Percentiles rank a stretch among this genome's conserved stretches.
phyloP scores from a whole-genome alignment of 306 rosid genomes.

The Nissolia schottii region DNA sequence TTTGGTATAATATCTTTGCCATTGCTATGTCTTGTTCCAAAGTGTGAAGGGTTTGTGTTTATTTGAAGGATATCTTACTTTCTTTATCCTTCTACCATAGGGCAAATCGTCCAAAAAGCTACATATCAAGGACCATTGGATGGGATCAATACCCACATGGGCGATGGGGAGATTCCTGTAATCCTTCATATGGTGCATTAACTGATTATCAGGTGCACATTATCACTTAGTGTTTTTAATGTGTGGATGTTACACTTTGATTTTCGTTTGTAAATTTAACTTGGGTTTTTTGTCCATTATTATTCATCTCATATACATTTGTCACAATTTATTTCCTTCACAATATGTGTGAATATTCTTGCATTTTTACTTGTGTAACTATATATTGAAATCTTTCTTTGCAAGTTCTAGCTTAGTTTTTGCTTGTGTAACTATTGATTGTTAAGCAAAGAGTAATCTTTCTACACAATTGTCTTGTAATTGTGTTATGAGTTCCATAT shows the following conservation, averaged over 20 bases:
- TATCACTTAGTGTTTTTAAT: conserved; percentile 11
- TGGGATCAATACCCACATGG: conserved; percentile 99
- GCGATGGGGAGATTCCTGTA: conserved; percentile 87
- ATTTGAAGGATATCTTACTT: conserved; percentile 28
- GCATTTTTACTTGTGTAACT: not conserved
- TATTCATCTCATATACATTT: not conserved
- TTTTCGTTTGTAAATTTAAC: not conserved
- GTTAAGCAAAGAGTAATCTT: not conserved
- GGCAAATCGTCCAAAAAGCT: conserved; percentile 99
- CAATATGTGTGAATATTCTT: not conserved
- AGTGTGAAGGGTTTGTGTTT: not conserved
- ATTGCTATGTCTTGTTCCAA: conserved; percentile 7
- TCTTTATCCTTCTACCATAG: conserved; percentile 39
- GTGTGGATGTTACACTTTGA: not conserved
- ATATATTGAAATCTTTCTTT: not conserved
- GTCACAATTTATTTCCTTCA: not conserved
- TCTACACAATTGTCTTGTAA: not conserved
- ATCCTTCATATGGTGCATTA: conserved; percentile 87
- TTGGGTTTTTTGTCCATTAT: not conserved
- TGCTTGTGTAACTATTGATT: not conserved
- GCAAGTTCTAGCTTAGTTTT: not conserved
- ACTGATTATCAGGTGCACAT: conserved; percentile 76
- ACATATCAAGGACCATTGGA: conserved; percentile 88
- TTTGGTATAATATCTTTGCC: conserved; percentile 50
- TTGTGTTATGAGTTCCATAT: too few species aligned